Percentiles rank a stretch among this genome's conserved stretches.
These are phyloP conservation scores for Echium plantagineum DNA, from an alignment of 257 asterid species.

Conservation along the genomic window DNA sequence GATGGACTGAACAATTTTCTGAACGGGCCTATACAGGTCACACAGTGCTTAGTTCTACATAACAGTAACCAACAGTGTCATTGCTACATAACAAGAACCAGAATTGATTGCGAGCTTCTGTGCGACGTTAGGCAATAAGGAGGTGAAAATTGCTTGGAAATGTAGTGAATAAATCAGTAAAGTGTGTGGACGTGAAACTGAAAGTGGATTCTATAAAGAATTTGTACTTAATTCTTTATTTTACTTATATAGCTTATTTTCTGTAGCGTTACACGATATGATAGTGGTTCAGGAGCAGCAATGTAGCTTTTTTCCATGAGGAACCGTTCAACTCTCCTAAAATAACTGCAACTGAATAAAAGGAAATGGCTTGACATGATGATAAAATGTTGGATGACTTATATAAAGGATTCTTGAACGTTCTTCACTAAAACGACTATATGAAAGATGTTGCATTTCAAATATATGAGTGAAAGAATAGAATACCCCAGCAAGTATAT, in stretches of 20 bases:
- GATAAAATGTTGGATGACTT: not conserved
- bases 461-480: not conserved
- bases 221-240: no score
- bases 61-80: no score
- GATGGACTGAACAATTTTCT: not conserved
- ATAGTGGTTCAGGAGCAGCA: no score
- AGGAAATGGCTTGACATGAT: not conserved
- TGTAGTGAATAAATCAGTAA: no score
- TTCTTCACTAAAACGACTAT: not conserved
- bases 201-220: no score
- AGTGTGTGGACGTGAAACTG: no score
- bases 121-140: no score
- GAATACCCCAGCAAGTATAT: conserved; percentile 89
- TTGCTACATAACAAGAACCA: no score
- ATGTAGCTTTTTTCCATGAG: not conserved
- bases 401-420: not conserved
- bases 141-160: not conserved
- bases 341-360: not conserved
- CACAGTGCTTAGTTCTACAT: no score
- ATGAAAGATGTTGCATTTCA: not conserved
- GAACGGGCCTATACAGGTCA: not conserved
- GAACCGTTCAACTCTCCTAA: not conserved
- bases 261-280: not conserved
- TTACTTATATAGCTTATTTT: no score
- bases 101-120: no score